Conservation (phyloP, 2,329 filamentous ascomycete genomes). For the Magnaporthales sp. region DNA sequence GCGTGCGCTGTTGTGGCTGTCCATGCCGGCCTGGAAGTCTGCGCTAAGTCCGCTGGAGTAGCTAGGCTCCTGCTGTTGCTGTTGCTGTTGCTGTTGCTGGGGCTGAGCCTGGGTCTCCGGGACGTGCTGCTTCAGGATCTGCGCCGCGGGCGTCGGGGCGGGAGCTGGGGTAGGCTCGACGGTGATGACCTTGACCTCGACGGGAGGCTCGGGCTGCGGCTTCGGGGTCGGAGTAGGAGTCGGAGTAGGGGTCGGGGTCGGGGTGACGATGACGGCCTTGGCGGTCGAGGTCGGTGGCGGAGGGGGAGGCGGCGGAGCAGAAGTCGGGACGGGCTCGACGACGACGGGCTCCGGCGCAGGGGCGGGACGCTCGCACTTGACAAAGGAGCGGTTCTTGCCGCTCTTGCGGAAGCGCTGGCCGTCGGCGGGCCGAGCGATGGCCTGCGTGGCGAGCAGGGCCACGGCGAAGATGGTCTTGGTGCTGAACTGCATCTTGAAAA, state of each 20-base stretch:
- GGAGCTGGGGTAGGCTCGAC: background rate
- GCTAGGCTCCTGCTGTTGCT: background rate
- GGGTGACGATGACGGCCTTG: background rate
- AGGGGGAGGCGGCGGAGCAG: background rate
- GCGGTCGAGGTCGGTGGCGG: background rate
- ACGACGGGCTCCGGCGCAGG: background rate
- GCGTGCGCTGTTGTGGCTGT: constrained; percentile 19
- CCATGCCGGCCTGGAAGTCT: constrained; percentile 18
- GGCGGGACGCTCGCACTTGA: background rate
- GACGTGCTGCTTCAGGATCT: background rate
- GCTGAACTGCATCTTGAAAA: constrained; percentile 2
- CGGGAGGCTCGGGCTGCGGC: background rate
- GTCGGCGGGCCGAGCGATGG: background rate
- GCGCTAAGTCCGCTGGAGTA: constrained; percentile 2
- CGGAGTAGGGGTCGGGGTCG: background rate
- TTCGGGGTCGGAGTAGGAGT: background rate
- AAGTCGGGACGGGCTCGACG: background rate
- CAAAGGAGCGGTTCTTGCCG: background rate
- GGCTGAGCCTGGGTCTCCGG: background rate
- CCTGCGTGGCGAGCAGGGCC: constrained; percentile 1
- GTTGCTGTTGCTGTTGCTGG: background rate
- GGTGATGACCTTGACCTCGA: background rate
- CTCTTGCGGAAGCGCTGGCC: background rate
- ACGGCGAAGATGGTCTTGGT: constrained; percentile 1
- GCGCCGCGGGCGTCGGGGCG: background rate